Evolutionary conservation across 2,329 filamentous ascomycete genomes (phyloP).

Genomic region (Elsinoe australis): DNA sequence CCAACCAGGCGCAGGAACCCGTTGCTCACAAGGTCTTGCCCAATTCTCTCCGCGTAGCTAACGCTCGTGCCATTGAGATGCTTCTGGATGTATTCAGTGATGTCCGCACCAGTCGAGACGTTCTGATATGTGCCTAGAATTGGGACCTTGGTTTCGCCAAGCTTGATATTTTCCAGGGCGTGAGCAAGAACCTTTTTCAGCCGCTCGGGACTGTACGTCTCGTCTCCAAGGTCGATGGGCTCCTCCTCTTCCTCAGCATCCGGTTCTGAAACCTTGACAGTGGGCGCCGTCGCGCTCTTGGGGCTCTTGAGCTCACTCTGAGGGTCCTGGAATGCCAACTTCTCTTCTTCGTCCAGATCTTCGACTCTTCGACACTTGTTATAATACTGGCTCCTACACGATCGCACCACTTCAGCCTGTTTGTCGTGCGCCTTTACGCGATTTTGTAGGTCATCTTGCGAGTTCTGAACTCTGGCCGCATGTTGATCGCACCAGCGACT

Average conservation of each 20-base stretch:
- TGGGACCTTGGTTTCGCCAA: slow-evolving; percentile 88
- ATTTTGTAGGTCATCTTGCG: slow-evolving; percentile 84
- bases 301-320: slow-evolving; percentile 46
- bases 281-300: slow-evolving; percentile 55
- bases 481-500: slow-evolving; percentile 94
- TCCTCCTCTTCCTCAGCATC: slow-evolving; percentile 61
- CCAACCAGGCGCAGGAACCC: slow-evolving; percentile 86
- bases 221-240: slow-evolving; percentile 81
- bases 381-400: slow-evolving; percentile 92
- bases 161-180: slow-evolving; percentile 77
- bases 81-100: slow-evolving; percentile 89
- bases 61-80: slow-evolving; percentile 77
- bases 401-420: slow-evolving; percentile 83
- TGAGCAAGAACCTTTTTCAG: slow-evolving; percentile 83
- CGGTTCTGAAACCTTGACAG: slow-evolving; percentile 76
- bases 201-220: slow-evolving; percentile 75
- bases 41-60: slow-evolving; percentile 87
- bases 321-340: slow-evolving; percentile 90
- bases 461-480: slow-evolving; percentile 81
- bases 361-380: slow-evolving; percentile 97
- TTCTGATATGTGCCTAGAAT: slow-evolving; percentile 94
- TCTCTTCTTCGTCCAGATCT: slow-evolving; percentile 96
- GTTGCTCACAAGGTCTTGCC: slow-evolving; percentile 79
- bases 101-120: slow-evolving; percentile 82
- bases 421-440: slow-evolving; percentile 90